Percentiles rank a stretch among this genome's conserved stretches.
phyloP scores from a whole-genome alignment of 371 early-diverging fungal genomes.

The Mucor plumbeus region DNA sequence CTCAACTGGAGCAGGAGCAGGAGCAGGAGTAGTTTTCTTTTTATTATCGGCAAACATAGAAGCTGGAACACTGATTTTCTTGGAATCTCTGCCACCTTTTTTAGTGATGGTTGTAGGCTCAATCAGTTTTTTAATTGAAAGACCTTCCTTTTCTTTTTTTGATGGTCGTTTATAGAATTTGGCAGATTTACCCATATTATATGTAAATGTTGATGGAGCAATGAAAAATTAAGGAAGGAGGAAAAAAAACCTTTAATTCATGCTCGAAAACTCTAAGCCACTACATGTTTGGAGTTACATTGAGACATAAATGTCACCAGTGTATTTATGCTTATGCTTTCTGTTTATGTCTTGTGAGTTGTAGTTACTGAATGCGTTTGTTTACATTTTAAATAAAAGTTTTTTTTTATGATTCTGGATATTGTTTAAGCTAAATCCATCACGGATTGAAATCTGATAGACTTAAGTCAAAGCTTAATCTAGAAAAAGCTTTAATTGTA shows the following conservation, averaged over 20 bases:
- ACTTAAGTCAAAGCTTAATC: no score
- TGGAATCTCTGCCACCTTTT: constrained; percentile 22
- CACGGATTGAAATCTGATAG: no score
- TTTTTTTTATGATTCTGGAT: no score
- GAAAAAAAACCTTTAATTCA: constrained; percentile 5
- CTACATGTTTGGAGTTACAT: background rate
- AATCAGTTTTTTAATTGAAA: constrained; percentile 40
- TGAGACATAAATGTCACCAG: background rate
- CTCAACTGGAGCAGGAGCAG: background rate
- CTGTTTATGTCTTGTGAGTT: no score
- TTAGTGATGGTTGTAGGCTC: constrained; percentile 31
- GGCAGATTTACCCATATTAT: constrained; percentile 62
- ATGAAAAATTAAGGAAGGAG: background rate
- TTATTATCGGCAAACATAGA: constrained; percentile 13
- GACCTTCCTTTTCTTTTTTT: constrained; percentile 61
- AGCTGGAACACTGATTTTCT: constrained; percentile 24
- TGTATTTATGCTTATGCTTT: background rate
- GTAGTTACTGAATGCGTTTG: no score
- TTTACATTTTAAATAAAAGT: no score
- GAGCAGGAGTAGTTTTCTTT: background rate
- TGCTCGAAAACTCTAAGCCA: constrained; percentile 11
- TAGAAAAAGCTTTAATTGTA: no score
- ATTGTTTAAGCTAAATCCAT: no score
- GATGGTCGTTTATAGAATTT: constrained; percentile 67
- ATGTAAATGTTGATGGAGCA: background rate